Conservation (phyloP, 2,329 filamentous ascomycete species). For the Alternaria postmessia region DNA sequence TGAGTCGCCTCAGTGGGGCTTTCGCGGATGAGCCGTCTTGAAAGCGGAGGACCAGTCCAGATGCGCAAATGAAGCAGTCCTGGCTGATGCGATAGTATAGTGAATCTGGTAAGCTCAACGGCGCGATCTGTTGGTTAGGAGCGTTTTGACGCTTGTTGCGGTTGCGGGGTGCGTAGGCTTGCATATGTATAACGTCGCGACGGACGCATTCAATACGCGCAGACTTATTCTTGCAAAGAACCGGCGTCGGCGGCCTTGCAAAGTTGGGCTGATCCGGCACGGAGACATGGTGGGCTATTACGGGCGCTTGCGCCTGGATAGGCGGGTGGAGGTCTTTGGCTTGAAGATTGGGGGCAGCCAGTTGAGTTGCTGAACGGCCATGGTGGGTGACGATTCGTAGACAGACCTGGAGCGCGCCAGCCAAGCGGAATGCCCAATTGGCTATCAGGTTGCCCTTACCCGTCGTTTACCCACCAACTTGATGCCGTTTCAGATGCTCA, state of each 20-base stretch:
- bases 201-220: constrained; percentile 37
- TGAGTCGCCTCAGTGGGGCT: constrained; percentile 44
- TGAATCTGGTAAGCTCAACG: constrained; percentile 21
- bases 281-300: constrained; percentile 38
- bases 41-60: constrained; percentile 31
- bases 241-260: constrained; percentile 35
- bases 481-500: constrained; percentile 37
- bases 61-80: constrained; percentile 27
- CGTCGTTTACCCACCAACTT: constrained; percentile 36
- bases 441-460: constrained; percentile 31
- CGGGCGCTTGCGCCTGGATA: constrained; percentile 50
- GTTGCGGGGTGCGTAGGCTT: constrained; percentile 37
- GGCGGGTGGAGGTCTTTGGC: constrained; percentile 39
- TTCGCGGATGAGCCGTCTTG: constrained; percentile 36
- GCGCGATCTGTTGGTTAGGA: constrained; percentile 38
- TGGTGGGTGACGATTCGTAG: constrained; percentile 48
- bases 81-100: constrained; percentile 25
- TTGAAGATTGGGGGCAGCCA: constrained; percentile 39
- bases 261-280: constrained; percentile 39
- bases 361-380: constrained; percentile 38
- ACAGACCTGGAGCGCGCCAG: constrained; percentile 40
- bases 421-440: constrained; percentile 38
- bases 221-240: constrained; percentile 24
- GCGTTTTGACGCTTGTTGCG: constrained; percentile 34
- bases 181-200: constrained; percentile 45